Conservation (phyloP, 2,329 filamentous ascomycete species). For the Fusarium secorum region DNA sequence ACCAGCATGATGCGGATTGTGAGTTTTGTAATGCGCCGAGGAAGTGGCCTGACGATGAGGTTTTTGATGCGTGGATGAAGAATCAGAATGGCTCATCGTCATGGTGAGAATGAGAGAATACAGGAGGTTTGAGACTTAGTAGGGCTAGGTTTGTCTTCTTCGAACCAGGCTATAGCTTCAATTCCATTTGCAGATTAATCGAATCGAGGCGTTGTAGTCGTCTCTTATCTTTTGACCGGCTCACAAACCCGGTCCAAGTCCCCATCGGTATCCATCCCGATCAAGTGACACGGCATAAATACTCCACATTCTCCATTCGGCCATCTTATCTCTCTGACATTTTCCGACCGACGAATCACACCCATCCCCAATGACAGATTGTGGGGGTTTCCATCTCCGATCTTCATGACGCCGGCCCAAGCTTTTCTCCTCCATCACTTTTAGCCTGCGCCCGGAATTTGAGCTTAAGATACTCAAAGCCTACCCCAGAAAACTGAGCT, state of each 20-base stretch:
- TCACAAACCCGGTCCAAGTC: background rate
- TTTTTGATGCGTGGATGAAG: background rate
- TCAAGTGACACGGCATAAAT: conserved; percentile 8
- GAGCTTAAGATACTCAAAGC: background rate
- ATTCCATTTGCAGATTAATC: background rate
- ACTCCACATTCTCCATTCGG: background rate
- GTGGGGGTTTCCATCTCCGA: background rate
- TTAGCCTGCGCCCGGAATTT: conserved; percentile 1
- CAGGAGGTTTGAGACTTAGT: background rate
- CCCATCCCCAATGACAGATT: accelerated
- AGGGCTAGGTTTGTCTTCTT: background rate
- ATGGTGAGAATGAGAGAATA: background rate
- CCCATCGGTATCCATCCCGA: conserved; percentile 5
- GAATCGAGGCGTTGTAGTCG: background rate
- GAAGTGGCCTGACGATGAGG: background rate
- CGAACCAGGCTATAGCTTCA: background rate
- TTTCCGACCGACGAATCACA: background rate
- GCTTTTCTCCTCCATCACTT: background rate
- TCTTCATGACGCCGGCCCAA: background rate
- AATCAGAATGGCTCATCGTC: background rate
- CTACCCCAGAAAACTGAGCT: background rate
- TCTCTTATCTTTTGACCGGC: background rate
- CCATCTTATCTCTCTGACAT: background rate
- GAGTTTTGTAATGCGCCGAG: background rate
- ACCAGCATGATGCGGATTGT: background rate